These are phyloP conservation scores for Penicillium paradoxum DNA, from an alignment of 495 filamentous ascomycete species.

Conservation along the genomic window DNA sequence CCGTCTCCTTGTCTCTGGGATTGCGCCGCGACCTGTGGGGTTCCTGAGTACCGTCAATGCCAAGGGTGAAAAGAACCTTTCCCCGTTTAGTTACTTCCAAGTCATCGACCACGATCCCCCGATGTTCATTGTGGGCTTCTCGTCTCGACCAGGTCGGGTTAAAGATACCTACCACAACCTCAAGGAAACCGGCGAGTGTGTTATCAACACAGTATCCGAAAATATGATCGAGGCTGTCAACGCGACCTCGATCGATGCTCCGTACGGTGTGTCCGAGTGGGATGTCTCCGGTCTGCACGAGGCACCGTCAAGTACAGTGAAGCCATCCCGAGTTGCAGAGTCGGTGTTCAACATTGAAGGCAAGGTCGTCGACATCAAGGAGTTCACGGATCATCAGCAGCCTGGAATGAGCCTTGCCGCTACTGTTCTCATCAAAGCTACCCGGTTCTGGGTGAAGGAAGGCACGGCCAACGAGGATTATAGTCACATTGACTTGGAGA, in stretches of 20 bases:
- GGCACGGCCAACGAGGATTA: constrained; percentile 69
- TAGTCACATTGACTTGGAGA: constrained; percentile 63
- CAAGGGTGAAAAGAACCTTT: constrained; percentile 61
- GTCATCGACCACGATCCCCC: constrained; percentile 82
- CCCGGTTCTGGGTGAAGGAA: constrained; percentile 76
- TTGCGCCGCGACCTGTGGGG: constrained; percentile 72
- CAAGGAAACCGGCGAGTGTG: constrained; percentile 57
- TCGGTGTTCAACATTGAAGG: constrained; percentile 76
- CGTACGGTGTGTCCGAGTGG: constrained; percentile 75
- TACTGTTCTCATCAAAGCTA: constrained; percentile 73
- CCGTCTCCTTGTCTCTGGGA: constrained; percentile 77
- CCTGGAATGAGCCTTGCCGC: constrained; percentile 65
- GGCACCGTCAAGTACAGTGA: constrained; percentile 52
- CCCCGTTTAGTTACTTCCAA: constrained; percentile 78
- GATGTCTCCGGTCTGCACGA: constrained; percentile 66
- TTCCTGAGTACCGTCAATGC: constrained; percentile 50
- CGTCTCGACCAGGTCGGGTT: constrained; percentile 42
- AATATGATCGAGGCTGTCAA: constrained; percentile 83
- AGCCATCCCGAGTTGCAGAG: constrained; percentile 63
- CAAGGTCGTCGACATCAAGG: constrained; percentile 61
- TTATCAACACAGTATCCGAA: constrained; percentile 79
- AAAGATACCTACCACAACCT: constrained; percentile 77
- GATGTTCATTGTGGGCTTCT: constrained; percentile 73
- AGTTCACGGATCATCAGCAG: constrained; percentile 59
- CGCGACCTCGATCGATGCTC: constrained; percentile 65